Conservation (phyloP, 495 filamentous ascomycete genomes). For the Penicillium pancosmium region DNA sequence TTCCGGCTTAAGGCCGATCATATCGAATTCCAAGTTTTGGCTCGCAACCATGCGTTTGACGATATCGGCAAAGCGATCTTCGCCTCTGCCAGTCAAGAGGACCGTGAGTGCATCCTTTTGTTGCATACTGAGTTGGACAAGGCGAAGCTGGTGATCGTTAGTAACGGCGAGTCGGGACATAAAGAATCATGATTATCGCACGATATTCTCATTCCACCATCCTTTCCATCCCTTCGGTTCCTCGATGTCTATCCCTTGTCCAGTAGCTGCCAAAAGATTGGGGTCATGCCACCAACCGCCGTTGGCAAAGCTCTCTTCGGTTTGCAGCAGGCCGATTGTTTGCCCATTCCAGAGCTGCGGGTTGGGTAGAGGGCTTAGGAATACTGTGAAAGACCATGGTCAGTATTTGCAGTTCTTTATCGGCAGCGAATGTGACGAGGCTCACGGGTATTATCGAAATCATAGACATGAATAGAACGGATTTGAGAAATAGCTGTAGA, state of each 20-base stretch:
- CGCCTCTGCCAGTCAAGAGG: slow-evolving; percentile 85
- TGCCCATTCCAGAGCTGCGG: slow-evolving; percentile 79
- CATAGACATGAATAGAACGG: slow-evolving; percentile 87
- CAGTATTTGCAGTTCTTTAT: slow-evolving; percentile 5
- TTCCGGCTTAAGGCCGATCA: slow-evolving; percentile 85
- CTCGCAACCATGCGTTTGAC: slow-evolving; percentile 81
- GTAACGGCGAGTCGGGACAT: slow-evolving; percentile 10
- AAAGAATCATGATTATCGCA: slow-evolving; percentile 28
- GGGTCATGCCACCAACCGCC: slow-evolving; percentile 99
- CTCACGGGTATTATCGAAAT: slow-evolving; percentile 97
- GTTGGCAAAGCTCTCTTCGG: slow-evolving; percentile 72
- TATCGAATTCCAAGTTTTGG: slow-evolving; percentile 82
- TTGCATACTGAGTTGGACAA: slow-evolving; percentile 79
- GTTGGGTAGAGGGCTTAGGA: slow-evolving; percentile 87
- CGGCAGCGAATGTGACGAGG: background rate
- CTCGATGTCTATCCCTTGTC: slow-evolving; percentile 80
- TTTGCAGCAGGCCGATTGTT: slow-evolving; percentile 75
- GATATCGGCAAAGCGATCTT: slow-evolving; percentile 73
- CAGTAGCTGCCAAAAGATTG: slow-evolving; percentile 81
- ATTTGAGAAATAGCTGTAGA: slow-evolving; percentile 63
- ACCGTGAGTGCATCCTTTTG: slow-evolving; percentile 87
- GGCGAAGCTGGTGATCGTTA: slow-evolving; percentile 59
- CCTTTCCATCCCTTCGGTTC: slow-evolving; percentile 84
- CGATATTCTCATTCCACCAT: slow-evolving; percentile 97
- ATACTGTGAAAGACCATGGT: slow-evolving; percentile 58